Conservation (phyloP, 192 early-diverging fungal genomes). For the Coemansia sp. region DNA sequence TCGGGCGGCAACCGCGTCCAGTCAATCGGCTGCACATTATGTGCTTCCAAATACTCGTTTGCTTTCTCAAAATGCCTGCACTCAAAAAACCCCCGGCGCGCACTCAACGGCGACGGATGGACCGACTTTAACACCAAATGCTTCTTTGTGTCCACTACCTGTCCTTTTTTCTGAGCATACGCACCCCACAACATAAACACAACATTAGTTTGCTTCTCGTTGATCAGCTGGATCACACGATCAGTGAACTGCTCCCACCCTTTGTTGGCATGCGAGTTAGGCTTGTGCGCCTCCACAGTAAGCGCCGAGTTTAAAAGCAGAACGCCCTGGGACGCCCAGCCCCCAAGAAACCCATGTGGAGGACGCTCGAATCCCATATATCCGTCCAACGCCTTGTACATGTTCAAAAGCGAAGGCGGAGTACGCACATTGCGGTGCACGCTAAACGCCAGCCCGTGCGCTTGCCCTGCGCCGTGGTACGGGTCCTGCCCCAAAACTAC, state of each 20-base stretch:
- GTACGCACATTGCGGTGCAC: constrained; percentile 70
- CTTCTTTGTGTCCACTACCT: constrained; percentile 68
- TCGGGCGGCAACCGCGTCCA: constrained; percentile 28
- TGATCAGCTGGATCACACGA: constrained; percentile 73
- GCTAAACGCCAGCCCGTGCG: constrained; percentile 92
- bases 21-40: constrained; percentile 25
- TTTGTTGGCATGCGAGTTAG: constrained; percentile 75
- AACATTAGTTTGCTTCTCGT: constrained; percentile 57
- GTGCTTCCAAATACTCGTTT: constrained; percentile 74
- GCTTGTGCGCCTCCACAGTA: constrained; percentile 75
- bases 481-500: constrained; percentile 94
- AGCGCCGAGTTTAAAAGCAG: constrained; percentile 86
- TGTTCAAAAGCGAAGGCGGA: constrained; percentile 91
- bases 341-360: constrained; percentile 74
- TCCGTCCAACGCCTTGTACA: constrained; percentile 83
- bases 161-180: constrained; percentile 85
- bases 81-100: constrained; percentile 84
- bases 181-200: constrained; percentile 96
- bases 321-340: constrained; percentile 85
- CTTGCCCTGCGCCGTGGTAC: constrained; percentile 74
- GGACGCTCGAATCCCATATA: constrained; percentile 69
- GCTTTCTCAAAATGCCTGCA: constrained; percentile 83
- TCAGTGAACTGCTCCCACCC: constrained; percentile 93
- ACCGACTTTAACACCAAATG: constrained; percentile 81
- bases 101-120: constrained; percentile 92